Evolutionary conservation across 2,329 filamentous ascomycete genomes (phyloP).

Genomic region (Talaromyces verruculosus): DNA sequence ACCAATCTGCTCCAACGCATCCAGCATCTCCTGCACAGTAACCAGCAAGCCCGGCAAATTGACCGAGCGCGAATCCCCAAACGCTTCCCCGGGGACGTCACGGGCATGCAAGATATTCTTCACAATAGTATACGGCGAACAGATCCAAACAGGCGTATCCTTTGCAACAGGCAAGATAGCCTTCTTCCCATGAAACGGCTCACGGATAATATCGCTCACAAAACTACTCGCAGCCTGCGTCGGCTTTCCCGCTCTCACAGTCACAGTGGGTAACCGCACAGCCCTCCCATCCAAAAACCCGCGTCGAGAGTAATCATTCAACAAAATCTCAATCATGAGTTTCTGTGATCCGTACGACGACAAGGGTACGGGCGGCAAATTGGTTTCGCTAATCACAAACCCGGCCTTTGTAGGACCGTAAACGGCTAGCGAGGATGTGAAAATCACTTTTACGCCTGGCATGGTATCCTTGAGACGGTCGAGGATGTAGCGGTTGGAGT

Average conservation of each 20-base stretch:
- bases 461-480: conserved; percentile 48
- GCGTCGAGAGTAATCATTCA: conserved; percentile 55
- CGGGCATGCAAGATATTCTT: conserved; percentile 56
- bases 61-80: conserved; percentile 55
- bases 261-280: conserved; percentile 53
- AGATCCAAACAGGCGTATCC: conserved; percentile 59
- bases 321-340: conserved; percentile 50
- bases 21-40: conserved; percentile 61
- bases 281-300: conserved; percentile 50
- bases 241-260: conserved; percentile 52
- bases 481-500: conserved; percentile 50
- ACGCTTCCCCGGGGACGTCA: conserved; percentile 51
- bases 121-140: conserved; percentile 55
- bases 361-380: conserved; percentile 49
- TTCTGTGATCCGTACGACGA: conserved; percentile 56
- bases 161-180: conserved; percentile 53
- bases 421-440: conserved; percentile 52
- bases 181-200: conserved; percentile 53
- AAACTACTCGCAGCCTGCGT: conserved; percentile 55
- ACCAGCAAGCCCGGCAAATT: conserved; percentile 58
- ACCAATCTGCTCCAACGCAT: conserved; percentile 57
- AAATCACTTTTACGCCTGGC: conserved; percentile 51
- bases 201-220: conserved; percentile 55
- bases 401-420: conserved; percentile 51
- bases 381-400: conserved; percentile 46